These are phyloP conservation scores for Thyridium curvatum DNA, from an alignment of 2,329 filamentous ascomycete species.

Conservation along the genomic window DNA sequence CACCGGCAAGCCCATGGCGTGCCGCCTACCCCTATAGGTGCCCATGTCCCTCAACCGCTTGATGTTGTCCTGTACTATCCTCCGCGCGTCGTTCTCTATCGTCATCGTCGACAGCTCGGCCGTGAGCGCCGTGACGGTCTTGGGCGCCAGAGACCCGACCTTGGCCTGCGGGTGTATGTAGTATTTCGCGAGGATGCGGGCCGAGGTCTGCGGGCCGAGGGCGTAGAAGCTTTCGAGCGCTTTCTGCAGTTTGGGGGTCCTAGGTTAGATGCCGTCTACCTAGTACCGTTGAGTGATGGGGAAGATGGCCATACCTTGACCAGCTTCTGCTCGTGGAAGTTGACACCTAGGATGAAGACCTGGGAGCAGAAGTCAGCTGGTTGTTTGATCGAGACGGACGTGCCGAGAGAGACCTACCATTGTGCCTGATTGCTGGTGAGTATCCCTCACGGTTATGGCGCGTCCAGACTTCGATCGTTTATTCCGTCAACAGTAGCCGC, in stretches of 20 bases:
- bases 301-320: conserved; percentile 60
- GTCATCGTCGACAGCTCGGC: conserved; percentile 86
- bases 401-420: too few relatives aligned
- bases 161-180: conserved; percentile 80
- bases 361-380: conserved; percentile 21
- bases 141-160: conserved; percentile 66
- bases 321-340: conserved; percentile 77
- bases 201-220: conserved; percentile 63
- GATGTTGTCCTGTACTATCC: conserved; percentile 79
- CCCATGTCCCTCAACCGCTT: conserved; percentile 83
- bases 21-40: conserved; percentile 78
- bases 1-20: conserved; percentile 89
- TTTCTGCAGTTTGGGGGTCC: conserved; percentile 41
- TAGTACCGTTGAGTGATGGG: conserved; percentile 1
- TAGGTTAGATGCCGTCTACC: conserved; percentile 3
- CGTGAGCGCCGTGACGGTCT: conserved; percentile 75
- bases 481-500: too few relatives aligned
- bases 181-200: conserved; percentile 78
- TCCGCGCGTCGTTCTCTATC: conserved; percentile 81
- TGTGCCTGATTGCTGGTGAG: too few relatives aligned
- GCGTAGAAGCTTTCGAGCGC: conserved; percentile 82
- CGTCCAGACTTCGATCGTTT: too few relatives aligned
- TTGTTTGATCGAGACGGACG: background rate
- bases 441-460: too few relatives aligned
- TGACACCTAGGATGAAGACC: conserved; percentile 83